Conservation (phyloP, 106 monocot species). For the Dioscorea dumetorum region DNA sequence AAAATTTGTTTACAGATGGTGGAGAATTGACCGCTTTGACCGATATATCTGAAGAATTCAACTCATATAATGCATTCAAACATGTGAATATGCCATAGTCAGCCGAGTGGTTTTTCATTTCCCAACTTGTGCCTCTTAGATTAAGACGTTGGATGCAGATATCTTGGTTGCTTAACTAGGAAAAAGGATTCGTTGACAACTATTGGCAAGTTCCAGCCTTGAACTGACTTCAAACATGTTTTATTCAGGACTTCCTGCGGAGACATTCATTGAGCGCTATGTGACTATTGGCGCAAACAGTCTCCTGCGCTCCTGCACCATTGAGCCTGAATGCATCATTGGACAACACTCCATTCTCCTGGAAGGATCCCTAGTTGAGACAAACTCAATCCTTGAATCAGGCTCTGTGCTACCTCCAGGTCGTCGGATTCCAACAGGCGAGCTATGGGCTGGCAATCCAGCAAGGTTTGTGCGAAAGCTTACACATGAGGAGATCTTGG, state of each 20-base stretch:
- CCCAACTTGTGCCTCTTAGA: too few relatives aligned
- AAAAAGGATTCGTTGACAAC: too few relatives aligned
- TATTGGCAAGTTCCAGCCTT: too few relatives aligned
- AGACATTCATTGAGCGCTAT: slow-evolving; percentile 78
- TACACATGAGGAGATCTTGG: slow-evolving; percentile 76
- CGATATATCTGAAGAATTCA: too few relatives aligned
- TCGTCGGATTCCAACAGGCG: slow-evolving; percentile 75
- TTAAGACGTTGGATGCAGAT: too few relatives aligned
- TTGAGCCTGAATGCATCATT: slow-evolving; percentile 91
- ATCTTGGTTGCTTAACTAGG: too few relatives aligned
- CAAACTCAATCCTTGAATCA: slow-evolving; percentile 87
- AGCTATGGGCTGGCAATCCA: slow-evolving; percentile 95
- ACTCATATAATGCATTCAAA: too few relatives aligned
- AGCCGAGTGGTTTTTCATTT: too few relatives aligned
- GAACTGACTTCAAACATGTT: too few relatives aligned
- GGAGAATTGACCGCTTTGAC: too few relatives aligned
- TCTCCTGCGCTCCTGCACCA: slow-evolving; percentile 80
- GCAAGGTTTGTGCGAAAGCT: slow-evolving; percentile 76
- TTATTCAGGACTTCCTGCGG: slow-evolving; percentile 78
- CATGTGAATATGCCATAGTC: too few relatives aligned
- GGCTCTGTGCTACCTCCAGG: slow-evolving; percentile 89
- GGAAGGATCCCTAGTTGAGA: slow-evolving; percentile 95
- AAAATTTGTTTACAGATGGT: too few relatives aligned
- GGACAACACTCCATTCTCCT: slow-evolving; percentile 90
- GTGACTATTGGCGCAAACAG: slow-evolving; percentile 88